Percentiles rank a stretch among this genome's conserved stretches.
Evolutionary conservation across 148 eudicot genomes (phyloP).

Genomic region (Camellia lanceoleosa): DNA sequence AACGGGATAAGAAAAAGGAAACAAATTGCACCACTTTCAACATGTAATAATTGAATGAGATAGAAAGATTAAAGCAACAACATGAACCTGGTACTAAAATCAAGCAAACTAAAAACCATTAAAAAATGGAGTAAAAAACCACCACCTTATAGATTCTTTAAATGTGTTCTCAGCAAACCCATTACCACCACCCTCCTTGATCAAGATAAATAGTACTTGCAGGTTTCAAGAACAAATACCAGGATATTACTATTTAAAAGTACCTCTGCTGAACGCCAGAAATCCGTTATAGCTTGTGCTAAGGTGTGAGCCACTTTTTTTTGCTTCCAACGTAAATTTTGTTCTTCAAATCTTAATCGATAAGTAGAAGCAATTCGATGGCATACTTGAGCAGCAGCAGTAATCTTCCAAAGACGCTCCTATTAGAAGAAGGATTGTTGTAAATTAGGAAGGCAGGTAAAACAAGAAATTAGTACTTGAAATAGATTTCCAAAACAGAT

Average conservation of each 20-base stretch:
- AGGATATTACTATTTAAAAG: conserved; percentile 18
- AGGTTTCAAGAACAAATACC: conserved; percentile 21
- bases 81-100: neutral
- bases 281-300: conserved; percentile 75
- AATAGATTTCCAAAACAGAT: neutral
- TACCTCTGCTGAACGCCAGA: conserved; percentile 73
- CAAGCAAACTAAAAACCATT: neutral
- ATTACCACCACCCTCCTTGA: conserved; percentile 19
- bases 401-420: conserved; percentile 91
- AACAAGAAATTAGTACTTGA: neutral
- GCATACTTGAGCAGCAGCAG: conserved; percentile 80
- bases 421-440: conserved; percentile 21
- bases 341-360: conserved; percentile 51
- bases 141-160: neutral
- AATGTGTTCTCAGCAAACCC: conserved; percentile 8
- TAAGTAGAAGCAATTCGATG: conserved; percentile 55
- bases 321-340: conserved; percentile 39
- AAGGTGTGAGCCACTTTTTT: conserved; percentile 59
- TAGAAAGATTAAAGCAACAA: conserved; percentile 1
- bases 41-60: neutral
- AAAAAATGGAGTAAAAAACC: neutral
- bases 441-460: conserved; percentile 8
- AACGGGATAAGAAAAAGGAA: neutral
- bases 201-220: conserved; percentile 19
- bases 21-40: neutral